Evolutionary conservation across 2,329 filamentous ascomycete species (phyloP), one percentile per base, ranked within the genome.

Genomic region (Fusarium drepaniforme): DNA sequence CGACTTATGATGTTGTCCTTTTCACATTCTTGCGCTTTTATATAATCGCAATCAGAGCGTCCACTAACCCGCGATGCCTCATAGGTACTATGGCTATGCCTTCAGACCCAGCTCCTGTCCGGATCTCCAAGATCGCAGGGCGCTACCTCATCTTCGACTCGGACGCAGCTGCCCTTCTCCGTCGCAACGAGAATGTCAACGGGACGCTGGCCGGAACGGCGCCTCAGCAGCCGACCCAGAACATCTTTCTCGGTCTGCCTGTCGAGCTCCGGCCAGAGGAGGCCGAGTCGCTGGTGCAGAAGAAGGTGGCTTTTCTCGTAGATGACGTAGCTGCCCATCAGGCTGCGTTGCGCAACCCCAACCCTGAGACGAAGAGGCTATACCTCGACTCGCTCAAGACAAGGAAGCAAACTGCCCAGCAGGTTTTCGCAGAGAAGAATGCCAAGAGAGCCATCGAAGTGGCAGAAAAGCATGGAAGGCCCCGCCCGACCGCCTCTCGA

Each of bases 181-280:
- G 97, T 75, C 91, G 94, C 72, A 87, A 91, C 78, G 90, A 98
- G 85, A 92, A 94, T 82, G 95, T 98, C 78, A 96, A 93, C 80
- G 95, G 95, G 73, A 93, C 97, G 37, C 88, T 98, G 66, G 92
- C 94, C 70, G 97, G 97, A 67, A 96, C 94, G 9, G 91, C 98
- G 35, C 96, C 97, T 3, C 96, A 98, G 84, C 93, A 95, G 67
- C 95, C 96, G 8, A 96, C 97, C 78, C 97, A 99, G 84, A 98
- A 98, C 84, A 90, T 98, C 68, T 98, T 98, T 81, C 90, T 96
- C 68, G 94, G 96, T 56, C 85, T 98, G 60, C 97, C 97, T 4
- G 85, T 98, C 30, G 93, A 98, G 86, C 88, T 99, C 53, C 94
- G 97, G 86, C 93, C 94, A 2, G 97, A 98, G 84, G 97, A 99